Base-by-base conservation (phyloP, 345 rosid genomes). In the Aegle marmelos region DNA sequence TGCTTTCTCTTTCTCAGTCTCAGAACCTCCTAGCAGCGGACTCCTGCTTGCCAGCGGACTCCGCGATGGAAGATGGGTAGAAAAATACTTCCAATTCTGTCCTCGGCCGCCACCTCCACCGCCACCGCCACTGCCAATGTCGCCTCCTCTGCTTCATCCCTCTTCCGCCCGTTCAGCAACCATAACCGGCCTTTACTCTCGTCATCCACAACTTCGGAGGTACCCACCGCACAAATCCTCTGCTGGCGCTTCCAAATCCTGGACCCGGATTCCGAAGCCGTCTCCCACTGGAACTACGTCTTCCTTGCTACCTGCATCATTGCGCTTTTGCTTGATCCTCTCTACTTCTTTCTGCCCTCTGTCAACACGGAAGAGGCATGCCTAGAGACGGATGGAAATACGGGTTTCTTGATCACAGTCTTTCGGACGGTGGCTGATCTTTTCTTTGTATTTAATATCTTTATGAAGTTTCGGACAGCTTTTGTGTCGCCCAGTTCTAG, bases 271-370 rank as follows among this genome's bases (percentile, higher is more conserved):
- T 90, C 94, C 91, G 96, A 89, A 62, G 82, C 92, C 65, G 97
- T 92, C 21, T 78, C 87, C 16, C 89, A 85, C 36, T 94, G 99
- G 99, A 96, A 96, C 84, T 93, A 90, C 81, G 85, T 96, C 76
- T 96, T 96, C 83, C 91, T 96, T 73, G 17, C 86, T 36, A 88
- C 93, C 64, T 89, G 89, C 63, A 88, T 96, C 74, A 67, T 94
- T 50, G 90, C 98, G 3, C 94, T 96, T 72, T 94, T 96, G 92
- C 82, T 96, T 69, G 97, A 92, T 74, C 99, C 97, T 41, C 83
- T 96, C 67, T 96, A 89, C 81, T 92, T 92, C 83, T 92, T 81
- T 82, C 85, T 92, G 19, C 95, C 98, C 28, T 85, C 77, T 59
- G 86, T 90, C 28, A 88, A 88, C 0, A 45, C 17, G 5, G 90